Evolutionary conservation across 306 rosid genomes (phyloP).

Genomic region (Glycine soja): DNA sequence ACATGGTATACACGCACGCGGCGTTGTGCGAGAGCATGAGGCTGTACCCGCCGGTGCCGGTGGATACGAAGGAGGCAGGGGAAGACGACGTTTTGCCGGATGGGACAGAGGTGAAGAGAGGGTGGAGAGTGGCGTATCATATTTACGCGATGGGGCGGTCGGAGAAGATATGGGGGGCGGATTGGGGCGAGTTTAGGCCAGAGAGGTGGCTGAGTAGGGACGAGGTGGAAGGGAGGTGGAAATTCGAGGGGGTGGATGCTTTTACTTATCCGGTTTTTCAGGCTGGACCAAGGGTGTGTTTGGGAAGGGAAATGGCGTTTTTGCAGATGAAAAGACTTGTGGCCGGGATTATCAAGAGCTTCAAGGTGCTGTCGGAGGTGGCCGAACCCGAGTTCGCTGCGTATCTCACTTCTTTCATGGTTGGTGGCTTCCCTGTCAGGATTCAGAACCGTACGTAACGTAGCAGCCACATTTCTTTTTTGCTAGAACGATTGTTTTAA

Average conservation of each 20-base stretch:
- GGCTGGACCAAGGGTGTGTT: slow-evolving; percentile 80
- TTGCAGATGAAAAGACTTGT: slow-evolving; percentile 83
- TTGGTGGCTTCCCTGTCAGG: slow-evolving; percentile 70
- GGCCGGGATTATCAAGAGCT: slow-evolving; percentile 56
- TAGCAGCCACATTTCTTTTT: too few species aligned
- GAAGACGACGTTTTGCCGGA: slow-evolving; percentile 67
- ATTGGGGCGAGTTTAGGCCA: slow-evolving; percentile 69
- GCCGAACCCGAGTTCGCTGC: slow-evolving; percentile 52
- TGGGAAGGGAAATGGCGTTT: slow-evolving; percentile 88
- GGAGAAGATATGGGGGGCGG: slow-evolving; percentile 68
- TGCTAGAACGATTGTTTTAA: too few species aligned
- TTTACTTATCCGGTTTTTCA: slow-evolving; percentile 74
- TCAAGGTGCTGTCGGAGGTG: slow-evolving; percentile 58
- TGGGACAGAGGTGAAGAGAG: slow-evolving; percentile 71
- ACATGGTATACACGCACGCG: slow-evolving; percentile 72
- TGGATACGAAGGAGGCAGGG: slow-evolving; percentile 49
- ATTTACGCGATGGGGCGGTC: slow-evolving; percentile 69
- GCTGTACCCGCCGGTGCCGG: slow-evolving; percentile 68
- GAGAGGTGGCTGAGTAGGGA: slow-evolving; percentile 69
- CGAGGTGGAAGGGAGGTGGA: slow-evolving; percentile 49
- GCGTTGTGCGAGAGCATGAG: slow-evolving; percentile 80
- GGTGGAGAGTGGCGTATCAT: slow-evolving; percentile 62
- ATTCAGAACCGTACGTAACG: slow-evolving; percentile 33
- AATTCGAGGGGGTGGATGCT: slow-evolving; percentile 60
- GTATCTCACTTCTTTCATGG: slow-evolving; percentile 59